These are phyloP conservation scores for Pseudoneurospora amorphoporcata DNA, from an alignment of 495 filamentous ascomycete genomes.

Conservation along the genomic window DNA sequence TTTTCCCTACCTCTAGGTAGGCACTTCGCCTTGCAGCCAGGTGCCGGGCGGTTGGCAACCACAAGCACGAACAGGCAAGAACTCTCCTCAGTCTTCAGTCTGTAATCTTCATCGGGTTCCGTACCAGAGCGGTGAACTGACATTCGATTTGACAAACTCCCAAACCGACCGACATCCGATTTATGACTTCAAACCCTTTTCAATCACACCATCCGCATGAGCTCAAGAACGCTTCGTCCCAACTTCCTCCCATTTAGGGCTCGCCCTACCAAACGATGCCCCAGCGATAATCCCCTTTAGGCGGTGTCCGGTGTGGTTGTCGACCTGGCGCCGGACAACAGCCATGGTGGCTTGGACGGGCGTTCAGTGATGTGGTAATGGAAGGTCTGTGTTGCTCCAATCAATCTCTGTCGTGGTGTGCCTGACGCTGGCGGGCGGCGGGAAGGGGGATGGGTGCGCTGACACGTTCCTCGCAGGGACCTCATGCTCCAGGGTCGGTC, in stretches of 20 bases:
- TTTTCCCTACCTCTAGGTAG: background rate
- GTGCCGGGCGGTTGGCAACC: background rate
- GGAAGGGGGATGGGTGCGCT: background rate
- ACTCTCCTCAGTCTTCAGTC: background rate
- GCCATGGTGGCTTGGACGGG: background rate
- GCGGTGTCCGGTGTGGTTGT: background rate
- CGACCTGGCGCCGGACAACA: background rate
- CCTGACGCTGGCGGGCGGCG: conserved; percentile 1
- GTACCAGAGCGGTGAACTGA: background rate
- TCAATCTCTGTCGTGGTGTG: conserved; percentile 2
- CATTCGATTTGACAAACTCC: background rate
- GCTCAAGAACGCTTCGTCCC: background rate
- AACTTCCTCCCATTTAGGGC: background rate
- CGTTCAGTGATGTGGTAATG: background rate
- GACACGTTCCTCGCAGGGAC: conserved; percentile 8
- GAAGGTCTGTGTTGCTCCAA: background rate
- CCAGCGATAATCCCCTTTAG: background rate
- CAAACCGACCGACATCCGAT: background rate
- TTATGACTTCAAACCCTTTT: background rate
- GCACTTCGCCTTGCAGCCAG: background rate
- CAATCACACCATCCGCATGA: background rate
- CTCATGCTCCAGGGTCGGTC: conserved; percentile 7
- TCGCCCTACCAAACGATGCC: background rate
- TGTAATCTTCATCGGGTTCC: background rate
- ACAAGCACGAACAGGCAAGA: background rate